A percentile compares a stretch with the other conserved stretches of the same genome.
Conservation (phyloP, 2,329 filamentous ascomycete species). For the Neofusicoccum sp. region DNA sequence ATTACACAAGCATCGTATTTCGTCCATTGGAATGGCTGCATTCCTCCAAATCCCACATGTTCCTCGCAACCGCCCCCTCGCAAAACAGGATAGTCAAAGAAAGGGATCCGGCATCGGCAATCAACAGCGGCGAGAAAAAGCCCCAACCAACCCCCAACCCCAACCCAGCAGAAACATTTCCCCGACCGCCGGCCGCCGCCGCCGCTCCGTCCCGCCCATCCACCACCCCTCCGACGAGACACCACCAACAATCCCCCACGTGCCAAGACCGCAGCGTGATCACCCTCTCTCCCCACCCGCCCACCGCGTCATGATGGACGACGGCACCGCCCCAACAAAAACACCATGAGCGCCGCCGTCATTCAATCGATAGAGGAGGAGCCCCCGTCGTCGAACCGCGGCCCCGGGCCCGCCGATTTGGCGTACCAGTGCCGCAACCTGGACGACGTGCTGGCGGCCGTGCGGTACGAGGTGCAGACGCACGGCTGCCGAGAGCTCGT, state of each 20-base stretch:
- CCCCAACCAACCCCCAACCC: no score
- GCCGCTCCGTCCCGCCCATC: not conserved
- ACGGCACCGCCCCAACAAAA: not conserved
- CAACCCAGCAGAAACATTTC: not conserved
- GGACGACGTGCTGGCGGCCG: constrained; percentile 4
- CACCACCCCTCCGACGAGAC: not conserved
- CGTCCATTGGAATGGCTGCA: no score
- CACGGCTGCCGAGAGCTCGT: not conserved
- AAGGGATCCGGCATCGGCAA: not conserved
- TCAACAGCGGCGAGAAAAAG: not conserved
- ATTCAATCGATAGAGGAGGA: not conserved
- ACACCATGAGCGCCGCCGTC: not conserved
- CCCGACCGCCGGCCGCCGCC: not conserved
- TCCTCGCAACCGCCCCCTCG: no score
- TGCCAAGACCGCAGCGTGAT: no score
- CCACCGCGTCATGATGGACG: no score
- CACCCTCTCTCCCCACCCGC: no score
- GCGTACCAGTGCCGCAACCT: constrained; percentile 11
- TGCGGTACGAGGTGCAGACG: constrained; percentile 1
- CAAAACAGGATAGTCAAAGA: not conserved
- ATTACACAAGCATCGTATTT: no score
- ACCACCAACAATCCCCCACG: not conserved
- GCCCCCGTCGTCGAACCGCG: not conserved
- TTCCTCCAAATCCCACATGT: no score
- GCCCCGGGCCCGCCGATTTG: not conserved